Evolutionary conservation across 768 basidiomycete genomes (phyloP).

Genomic region (Russula griseocarnosa): DNA sequence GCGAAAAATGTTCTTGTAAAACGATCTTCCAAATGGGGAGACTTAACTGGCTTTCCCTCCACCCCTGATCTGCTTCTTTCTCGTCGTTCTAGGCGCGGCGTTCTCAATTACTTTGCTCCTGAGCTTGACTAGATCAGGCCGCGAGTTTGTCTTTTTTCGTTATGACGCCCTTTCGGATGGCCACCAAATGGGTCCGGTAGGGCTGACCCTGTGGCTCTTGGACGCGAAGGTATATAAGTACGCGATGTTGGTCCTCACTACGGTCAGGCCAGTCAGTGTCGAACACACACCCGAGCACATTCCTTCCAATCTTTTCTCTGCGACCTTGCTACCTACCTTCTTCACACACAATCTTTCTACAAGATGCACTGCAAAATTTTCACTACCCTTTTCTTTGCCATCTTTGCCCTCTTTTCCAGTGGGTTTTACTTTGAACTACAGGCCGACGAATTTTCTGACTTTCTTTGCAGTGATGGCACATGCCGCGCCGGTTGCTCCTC

Average conservation of each 20-base stretch:
- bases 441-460: background rate
- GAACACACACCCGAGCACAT: too few species aligned
- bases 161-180: background rate
- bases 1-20: background rate
- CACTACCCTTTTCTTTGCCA: background rate
- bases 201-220: background rate
- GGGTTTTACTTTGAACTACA: background rate
- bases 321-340: background rate
- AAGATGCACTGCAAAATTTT: background rate
- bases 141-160: background rate
- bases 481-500: background rate
- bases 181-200: too few species aligned
- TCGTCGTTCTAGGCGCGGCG: background rate
- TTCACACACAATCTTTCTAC: background rate
- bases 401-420: slow-evolving; percentile 4
- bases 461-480: background rate
- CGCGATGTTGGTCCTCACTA: background rate
- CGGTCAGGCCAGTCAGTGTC: background rate
- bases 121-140: background rate
- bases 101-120: background rate
- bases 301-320: too few species aligned
- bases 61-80: background rate
- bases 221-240: background rate
- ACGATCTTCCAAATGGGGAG: slow-evolving; percentile 2
- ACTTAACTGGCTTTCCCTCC: background rate